A percentile compares a stretch with the other conserved stretches of the same genome.
Conservation (phyloP, 2,329 filamentous ascomycete species). For the Reticulascus tulasneorum region DNA sequence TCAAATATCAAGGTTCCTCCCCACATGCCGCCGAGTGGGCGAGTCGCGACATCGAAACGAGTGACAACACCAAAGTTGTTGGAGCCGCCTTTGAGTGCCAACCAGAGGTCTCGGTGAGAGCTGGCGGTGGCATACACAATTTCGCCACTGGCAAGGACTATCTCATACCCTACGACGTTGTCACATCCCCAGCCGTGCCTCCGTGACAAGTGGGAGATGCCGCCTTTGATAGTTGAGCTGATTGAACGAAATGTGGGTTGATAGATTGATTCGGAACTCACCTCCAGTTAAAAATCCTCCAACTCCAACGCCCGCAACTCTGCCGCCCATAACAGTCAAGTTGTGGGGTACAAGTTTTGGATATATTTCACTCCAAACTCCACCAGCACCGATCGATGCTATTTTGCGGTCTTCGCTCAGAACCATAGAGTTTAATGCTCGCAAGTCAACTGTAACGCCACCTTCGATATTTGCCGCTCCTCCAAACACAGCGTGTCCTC, state of each 20-base stretch:
- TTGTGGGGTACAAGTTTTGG: slow-evolving; percentile 24
- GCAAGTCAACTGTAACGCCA: slow-evolving; percentile 9
- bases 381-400: slow-evolving; percentile 32
- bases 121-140: slow-evolving; percentile 34
- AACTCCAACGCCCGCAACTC: slow-evolving; percentile 35
- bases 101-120: slow-evolving; percentile 35
- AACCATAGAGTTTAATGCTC: slow-evolving; percentile 1
- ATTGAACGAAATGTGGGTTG: background rate
- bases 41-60: slow-evolving; percentile 20
- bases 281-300: slow-evolving; percentile 33
- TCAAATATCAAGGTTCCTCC: background rate
- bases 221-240: slow-evolving; percentile 5
- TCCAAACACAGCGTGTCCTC: slow-evolving; percentile 10
- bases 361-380: slow-evolving; percentile 36
- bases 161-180: slow-evolving; percentile 33
- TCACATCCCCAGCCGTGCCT: slow-evolving; percentile 41
- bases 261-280: background rate
- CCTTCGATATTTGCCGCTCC: slow-evolving; percentile 10
- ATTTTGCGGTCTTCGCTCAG: slow-evolving; percentile 24
- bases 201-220: slow-evolving; percentile 19
- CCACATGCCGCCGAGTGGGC: slow-evolving; percentile 1
- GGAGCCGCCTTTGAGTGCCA: slow-evolving; percentile 39
- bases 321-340: slow-evolving; percentile 33
- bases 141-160: slow-evolving; percentile 36
- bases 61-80: slow-evolving; percentile 39